Conservation (phyloP, 2,329 filamentous ascomycete species). For the Trichoderma sp. region DNA sequence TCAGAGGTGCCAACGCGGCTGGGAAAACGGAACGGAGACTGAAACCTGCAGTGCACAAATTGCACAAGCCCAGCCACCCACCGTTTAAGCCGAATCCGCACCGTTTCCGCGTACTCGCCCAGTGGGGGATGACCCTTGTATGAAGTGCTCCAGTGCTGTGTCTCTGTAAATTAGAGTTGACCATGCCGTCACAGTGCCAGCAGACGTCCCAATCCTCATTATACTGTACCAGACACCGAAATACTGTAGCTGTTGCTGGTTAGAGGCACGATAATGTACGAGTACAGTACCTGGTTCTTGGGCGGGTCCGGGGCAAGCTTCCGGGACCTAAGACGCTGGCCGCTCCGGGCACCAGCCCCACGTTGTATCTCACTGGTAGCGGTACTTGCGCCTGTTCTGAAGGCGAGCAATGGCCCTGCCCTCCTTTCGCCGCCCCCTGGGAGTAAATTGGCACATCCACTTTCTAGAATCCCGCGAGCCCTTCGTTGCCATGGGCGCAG, state of each 20-base stretch:
- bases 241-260: not conserved
- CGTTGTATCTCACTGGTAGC: slow-evolving; percentile 9
- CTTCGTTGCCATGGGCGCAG: not conserved
- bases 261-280: not conserved
- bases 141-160: not conserved
- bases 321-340: slow-evolving; percentile 9
- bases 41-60: slow-evolving; percentile 1
- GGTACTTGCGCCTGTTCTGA: not conserved
- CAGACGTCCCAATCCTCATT: not conserved
- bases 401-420: not conserved
- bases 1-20: not conserved
- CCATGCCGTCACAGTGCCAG: not conserved
- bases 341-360: slow-evolving; percentile 15
- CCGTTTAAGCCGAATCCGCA: not conserved
- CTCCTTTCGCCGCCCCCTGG: not conserved
- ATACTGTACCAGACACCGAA: not conserved
- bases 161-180: not conserved
- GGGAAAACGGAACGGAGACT: not conserved
- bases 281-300: not conserved
- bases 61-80: not conserved
- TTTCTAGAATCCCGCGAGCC: slow-evolving; percentile 1
- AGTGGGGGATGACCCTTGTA: not conserved
- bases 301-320: slow-evolving; percentile 23
- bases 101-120: not conserved
- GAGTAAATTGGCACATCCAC: slow-evolving; percentile 16